Base-by-base conservation (phyloP, 306 rosid species). In the Clitoria ternatea region DNA sequence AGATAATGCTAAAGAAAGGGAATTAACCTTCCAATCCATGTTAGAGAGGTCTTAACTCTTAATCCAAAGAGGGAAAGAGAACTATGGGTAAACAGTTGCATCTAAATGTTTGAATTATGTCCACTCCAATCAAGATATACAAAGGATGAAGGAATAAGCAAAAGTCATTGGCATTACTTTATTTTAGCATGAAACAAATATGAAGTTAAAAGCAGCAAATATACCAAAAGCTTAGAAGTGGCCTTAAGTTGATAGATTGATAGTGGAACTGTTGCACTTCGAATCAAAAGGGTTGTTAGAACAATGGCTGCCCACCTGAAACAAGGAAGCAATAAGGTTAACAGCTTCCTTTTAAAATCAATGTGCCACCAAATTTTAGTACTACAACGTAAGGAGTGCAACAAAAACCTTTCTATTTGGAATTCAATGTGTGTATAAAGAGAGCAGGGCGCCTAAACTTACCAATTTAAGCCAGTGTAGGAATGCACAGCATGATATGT, bases 301-400 rank as follows among this genome's bases (percentile, higher is more conserved):
- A 61, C 95, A 61, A 94, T 91, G 69, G 90, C 55, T 37, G 87
- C 90, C 97, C 97, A 91, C 99, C 99, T 94, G 86, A 78, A 81
- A 76, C 32, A 73, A 76, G 32, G 29, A 67, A 69, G 45, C 7
- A 33, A 72, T 47, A 30, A 11, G 29, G 43, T 37, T 50, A 54
- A 30, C 20, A 19, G 52, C 44, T 43, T 61, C 50, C 69, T 47
- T 65, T 40, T 12, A 74, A 64, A 76, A 56, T 18, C 36, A 19
- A 55, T 18, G 23, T 45, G 59, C 68, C 39, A 39, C 42, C 77
- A 77, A 39, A 77, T 81, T 44, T 33, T 39, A 29, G 7, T 64
- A 45, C 42, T 23, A 14, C 53, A 74, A 61, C 33, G 65, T 7
- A 47, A 55, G 5, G 18, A 53, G 57, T 32, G 56, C 30, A 69